Conservation (phyloP, 2,329 filamentous ascomycete species). For the Raffaelea arxii region DNA sequence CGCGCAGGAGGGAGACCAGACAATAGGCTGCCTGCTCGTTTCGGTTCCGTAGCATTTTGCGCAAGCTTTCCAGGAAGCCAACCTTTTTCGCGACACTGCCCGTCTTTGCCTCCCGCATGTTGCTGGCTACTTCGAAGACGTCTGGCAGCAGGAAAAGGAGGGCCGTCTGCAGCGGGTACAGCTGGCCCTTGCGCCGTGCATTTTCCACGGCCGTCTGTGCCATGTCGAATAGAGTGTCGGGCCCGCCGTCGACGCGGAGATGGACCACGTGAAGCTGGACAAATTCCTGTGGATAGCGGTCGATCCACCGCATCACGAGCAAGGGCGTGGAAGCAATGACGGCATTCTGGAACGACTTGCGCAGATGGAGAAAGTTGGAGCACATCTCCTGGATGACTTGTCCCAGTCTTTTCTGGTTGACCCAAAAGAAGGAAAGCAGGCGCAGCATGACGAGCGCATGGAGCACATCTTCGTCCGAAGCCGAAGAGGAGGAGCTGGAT, state of each 20-base stretch:
- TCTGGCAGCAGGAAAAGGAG: slow-evolving; percentile 56
- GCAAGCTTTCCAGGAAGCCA: slow-evolving; percentile 51
- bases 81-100: slow-evolving; percentile 56
- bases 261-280: slow-evolving; percentile 51
- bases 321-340: slow-evolving; percentile 53
- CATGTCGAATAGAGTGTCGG: slow-evolving; percentile 63
- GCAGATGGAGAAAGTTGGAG: slow-evolving; percentile 57
- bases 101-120: slow-evolving; percentile 54
- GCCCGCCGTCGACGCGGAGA: slow-evolving; percentile 52
- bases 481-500: slow-evolving; percentile 23
- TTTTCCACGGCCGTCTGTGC: slow-evolving; percentile 51
- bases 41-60: slow-evolving; percentile 53
- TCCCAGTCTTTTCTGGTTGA: slow-evolving; percentile 52
- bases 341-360: slow-evolving; percentile 53
- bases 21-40: slow-evolving; percentile 61
- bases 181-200: slow-evolving; percentile 40
- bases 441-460: slow-evolving; percentile 43
- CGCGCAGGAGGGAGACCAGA: slow-evolving; percentile 51
- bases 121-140: slow-evolving; percentile 60
- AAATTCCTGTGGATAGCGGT: slow-evolving; percentile 55
- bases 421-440: slow-evolving; percentile 54
- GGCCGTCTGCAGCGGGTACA: slow-evolving; percentile 54
- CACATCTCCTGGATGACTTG: slow-evolving; percentile 56
- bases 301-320: slow-evolving; percentile 56
- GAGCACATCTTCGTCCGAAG: slow-evolving; percentile 39